Evolutionary conservation across 2,329 filamentous ascomycete species (phyloP).

Genomic region (Chaetomiaceae sp.): DNA sequence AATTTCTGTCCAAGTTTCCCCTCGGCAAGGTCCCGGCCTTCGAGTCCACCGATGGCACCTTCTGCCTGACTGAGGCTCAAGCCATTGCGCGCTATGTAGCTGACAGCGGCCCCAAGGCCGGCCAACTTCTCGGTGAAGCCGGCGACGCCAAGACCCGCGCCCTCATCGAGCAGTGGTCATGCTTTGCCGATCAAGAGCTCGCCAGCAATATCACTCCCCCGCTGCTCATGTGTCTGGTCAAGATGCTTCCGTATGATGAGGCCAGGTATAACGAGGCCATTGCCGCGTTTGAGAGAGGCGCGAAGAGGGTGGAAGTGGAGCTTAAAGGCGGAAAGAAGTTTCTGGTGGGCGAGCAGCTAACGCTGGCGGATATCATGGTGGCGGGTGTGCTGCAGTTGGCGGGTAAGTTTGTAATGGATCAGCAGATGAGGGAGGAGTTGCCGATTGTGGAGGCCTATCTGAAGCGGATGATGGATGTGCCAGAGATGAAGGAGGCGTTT

Average conservation of each 20-base stretch:
- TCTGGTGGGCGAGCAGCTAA: constrained; percentile 36
- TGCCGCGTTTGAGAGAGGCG: constrained; percentile 27
- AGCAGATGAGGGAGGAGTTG: constrained; percentile 33
- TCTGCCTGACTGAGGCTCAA: constrained; percentile 41
- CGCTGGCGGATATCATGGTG: constrained; percentile 38
- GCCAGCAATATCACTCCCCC: constrained; percentile 22
- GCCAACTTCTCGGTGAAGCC: constrained; percentile 43
- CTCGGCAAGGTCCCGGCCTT: constrained; percentile 49
- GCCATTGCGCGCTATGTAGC: constrained; percentile 47
- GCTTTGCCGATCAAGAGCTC: constrained; percentile 38
- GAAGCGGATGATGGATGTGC: constrained; percentile 29
- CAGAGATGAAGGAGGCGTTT: constrained; percentile 34
- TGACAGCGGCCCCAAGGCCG: constrained; percentile 39
- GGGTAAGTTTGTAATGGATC: constrained; percentile 30
- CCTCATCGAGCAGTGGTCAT: constrained; percentile 43
- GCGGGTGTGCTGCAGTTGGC: constrained; percentile 26
- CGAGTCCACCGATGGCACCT: constrained; percentile 42
- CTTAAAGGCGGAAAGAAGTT: constrained; percentile 35
- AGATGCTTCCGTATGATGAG: constrained; percentile 30
- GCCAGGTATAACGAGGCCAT: constrained; percentile 22
- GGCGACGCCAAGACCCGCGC: constrained; percentile 40
- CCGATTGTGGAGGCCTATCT: constrained; percentile 34
- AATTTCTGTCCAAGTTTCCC: constrained; percentile 48
- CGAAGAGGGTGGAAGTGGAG: constrained; percentile 31
- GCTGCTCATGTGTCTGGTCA: constrained; percentile 29